Evolutionary conservation across 2,329 filamentous ascomycete genomes (phyloP).

Genomic region (Alternaria burnsii): DNA sequence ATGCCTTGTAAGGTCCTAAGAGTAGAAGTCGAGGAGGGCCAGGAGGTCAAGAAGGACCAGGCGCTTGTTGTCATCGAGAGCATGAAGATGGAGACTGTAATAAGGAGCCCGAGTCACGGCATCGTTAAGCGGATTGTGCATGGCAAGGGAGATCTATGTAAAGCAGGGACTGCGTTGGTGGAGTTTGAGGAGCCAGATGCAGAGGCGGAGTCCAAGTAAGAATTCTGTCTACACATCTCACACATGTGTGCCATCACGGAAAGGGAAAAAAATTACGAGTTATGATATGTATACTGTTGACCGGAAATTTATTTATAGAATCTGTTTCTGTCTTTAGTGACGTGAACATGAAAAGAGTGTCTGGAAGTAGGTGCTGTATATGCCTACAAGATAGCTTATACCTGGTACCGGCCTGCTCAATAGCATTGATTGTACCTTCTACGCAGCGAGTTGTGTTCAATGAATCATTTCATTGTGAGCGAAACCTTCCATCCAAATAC

Average conservation of each 20-base stretch:
- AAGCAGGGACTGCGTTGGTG: conserved; percentile 56
- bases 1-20: conserved; percentile 98
- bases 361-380: no score
- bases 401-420: no score
- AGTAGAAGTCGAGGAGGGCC: conserved; percentile 85
- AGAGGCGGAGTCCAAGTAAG: neutral
- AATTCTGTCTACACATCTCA: no score
- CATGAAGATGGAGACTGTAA: conserved; percentile 66
- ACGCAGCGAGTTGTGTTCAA: no score
- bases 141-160: conserved; percentile 55
- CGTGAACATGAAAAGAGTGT: no score
- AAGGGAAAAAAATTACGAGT: neutral
- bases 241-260: no score
- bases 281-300: neutral
- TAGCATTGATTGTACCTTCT: no score
- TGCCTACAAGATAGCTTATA: no score
- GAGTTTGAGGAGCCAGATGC: conserved; percentile 38
- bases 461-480: no score
- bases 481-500: no score
- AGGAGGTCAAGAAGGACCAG: conserved; percentile 83
- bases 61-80: conserved; percentile 76
- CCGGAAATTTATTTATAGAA: no score
- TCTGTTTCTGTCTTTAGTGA: no score
- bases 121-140: conserved; percentile 59
- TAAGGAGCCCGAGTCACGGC: conserved; percentile 59